Percentiles rank a stretch among this genome's conserved stretches.
Evolutionary conservation across 2,329 filamentous ascomycete genomes (phyloP).

Genomic region (Colletotrichum tropicicola): DNA sequence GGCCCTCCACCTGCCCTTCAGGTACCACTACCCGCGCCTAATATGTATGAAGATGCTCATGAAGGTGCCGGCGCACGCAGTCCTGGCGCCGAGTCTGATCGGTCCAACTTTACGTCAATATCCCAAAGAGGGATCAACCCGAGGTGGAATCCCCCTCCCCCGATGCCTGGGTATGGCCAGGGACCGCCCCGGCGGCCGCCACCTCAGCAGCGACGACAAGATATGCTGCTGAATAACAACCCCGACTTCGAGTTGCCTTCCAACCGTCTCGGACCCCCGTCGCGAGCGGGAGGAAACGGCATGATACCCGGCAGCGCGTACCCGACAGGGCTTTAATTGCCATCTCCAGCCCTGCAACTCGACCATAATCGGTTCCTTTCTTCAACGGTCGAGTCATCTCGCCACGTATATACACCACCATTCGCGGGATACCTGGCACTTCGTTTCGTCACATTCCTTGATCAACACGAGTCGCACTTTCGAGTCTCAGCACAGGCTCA

Average conservation of each 20-base stretch:
- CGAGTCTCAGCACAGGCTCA: slow-evolving; percentile 26
- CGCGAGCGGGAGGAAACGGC: slow-evolving; percentile 43
- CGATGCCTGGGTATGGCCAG: slow-evolving; percentile 53
- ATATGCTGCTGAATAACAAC: slow-evolving; percentile 80
- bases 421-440: slow-evolving; percentile 16
- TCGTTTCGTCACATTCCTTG: slow-evolving; percentile 28
- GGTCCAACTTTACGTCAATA: slow-evolving; percentile 88
- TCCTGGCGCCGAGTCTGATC: slow-evolving; percentile 76
- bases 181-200: slow-evolving; percentile 49
- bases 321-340: slow-evolving; percentile 45
- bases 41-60: slow-evolving; percentile 71
- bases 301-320: slow-evolving; percentile 65
- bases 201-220: slow-evolving; percentile 65
- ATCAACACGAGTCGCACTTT: slow-evolving; percentile 21
- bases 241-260: slow-evolving; percentile 84
- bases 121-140: slow-evolving; percentile 90
- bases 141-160: slow-evolving; percentile 73
- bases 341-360: not conserved
- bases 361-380: slow-evolving; percentile 15
- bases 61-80: slow-evolving; percentile 67
- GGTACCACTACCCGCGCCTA: slow-evolving; percentile 39
- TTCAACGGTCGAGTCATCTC: slow-evolving; percentile 18
- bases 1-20: slow-evolving; percentile 27
- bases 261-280: slow-evolving; percentile 40
- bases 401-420: slow-evolving; percentile 26